Conservation (phyloP, 257 asterid genomes). For the Solanum sparsipilum region DNA sequence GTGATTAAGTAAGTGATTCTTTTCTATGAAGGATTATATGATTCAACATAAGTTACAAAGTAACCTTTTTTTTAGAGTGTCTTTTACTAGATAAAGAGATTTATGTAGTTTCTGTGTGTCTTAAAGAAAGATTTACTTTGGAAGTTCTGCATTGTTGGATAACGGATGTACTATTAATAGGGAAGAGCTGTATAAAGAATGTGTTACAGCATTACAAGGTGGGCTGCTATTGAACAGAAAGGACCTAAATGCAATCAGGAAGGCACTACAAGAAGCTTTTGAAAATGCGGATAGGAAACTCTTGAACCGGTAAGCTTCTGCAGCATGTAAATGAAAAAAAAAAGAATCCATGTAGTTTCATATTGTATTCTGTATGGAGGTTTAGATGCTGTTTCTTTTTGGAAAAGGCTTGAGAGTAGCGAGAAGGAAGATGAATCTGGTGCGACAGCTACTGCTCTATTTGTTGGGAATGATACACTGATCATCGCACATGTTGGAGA, state of each 20-base stretch:
- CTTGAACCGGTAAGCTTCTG: conserved; percentile 44
- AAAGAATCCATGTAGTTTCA: conserved; percentile 13
- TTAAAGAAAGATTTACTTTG: neutral
- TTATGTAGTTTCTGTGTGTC: neutral
- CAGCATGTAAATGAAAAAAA: neutral
- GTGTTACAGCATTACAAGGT: conserved; percentile 61
- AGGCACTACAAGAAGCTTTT: conserved; percentile 69
- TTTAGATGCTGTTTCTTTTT: conserved; percentile 53
- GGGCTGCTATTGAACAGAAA: conserved; percentile 46
- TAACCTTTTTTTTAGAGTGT: neutral
- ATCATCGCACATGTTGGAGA: conserved; percentile 83
- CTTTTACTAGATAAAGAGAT: neutral
- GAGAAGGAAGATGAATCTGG: conserved; percentile 77
- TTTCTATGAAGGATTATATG: neutral
- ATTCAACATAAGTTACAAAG: neutral
- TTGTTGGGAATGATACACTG: conserved; percentile 44
- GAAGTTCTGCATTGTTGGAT: neutral
- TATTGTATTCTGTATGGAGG: conserved; percentile 40
- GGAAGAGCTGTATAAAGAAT: conserved; percentile 81
- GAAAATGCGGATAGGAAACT: conserved; percentile 57
- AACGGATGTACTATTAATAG: conserved; percentile 12
- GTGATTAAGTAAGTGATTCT: neutral
- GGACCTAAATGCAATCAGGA: conserved; percentile 43
- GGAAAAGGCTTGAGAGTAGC: conserved; percentile 75
- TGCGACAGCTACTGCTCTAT: conserved; percentile 77